Evolutionary conservation across 768 basidiomycete genomes (phyloP).

Genomic region (Rossbeevera mucosa): DNA sequence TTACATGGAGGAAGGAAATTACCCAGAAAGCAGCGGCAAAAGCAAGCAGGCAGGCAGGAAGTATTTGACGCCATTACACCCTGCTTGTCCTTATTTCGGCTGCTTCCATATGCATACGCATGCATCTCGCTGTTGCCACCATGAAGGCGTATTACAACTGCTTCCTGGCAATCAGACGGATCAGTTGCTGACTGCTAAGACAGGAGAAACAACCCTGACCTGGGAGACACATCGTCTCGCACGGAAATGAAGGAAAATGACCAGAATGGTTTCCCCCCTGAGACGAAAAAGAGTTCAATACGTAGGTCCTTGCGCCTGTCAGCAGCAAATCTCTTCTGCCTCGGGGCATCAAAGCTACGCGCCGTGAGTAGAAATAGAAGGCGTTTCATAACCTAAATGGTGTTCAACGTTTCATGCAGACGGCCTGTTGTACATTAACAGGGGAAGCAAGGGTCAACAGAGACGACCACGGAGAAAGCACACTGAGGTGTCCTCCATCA

Average conservation of each 20-base stretch:
- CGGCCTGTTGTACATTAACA: constrained; percentile 13
- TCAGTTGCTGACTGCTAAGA: constrained; percentile 18
- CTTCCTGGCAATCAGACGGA: neutral
- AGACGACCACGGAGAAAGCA: constrained; percentile 7
- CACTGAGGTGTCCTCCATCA: constrained; percentile 3
- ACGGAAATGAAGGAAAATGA: constrained; percentile 23
- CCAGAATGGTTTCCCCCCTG: neutral
- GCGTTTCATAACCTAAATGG: constrained; percentile 4
- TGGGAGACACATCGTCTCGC: constrained; percentile 11
- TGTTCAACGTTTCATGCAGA: constrained; percentile 6
- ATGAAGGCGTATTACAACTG: constrained; percentile 9
- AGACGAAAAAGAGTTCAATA: neutral
- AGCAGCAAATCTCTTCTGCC: constrained; percentile 1
- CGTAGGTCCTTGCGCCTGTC: neutral
- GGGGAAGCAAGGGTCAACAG: constrained; percentile 3
- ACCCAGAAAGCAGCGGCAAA: neutral
- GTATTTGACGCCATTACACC: neutral
- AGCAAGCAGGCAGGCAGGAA: neutral
- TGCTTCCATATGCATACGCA: constrained; percentile 6
- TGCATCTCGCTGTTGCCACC: constrained; percentile 5
- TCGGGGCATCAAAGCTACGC: constrained; percentile 21
- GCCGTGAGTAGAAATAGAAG: constrained; percentile 21
- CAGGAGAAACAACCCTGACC: constrained; percentile 6
- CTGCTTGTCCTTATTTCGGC: neutral
- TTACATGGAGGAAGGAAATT: constrained; percentile 12